A percentile compares a stretch with the other conserved stretches of the same genome.
These are phyloP conservation scores for Hymenoscyphus linearis DNA, from an alignment of 2,329 filamentous ascomycete genomes.

Conservation along the genomic window DNA sequence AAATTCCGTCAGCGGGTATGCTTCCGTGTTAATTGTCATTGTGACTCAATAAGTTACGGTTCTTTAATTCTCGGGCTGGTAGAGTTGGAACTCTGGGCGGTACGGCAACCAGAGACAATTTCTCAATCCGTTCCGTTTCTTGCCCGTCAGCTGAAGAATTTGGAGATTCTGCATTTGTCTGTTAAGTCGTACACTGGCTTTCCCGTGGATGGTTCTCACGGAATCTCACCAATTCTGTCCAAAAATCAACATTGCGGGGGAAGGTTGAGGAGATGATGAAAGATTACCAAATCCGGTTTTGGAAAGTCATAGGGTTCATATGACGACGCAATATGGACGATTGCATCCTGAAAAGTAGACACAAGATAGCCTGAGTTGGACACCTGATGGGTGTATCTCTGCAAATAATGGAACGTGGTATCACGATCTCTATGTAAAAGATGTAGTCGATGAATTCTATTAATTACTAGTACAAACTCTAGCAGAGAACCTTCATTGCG, in stretches of 20 bases:
- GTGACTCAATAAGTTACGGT: background rate
- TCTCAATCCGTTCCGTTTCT: background rate
- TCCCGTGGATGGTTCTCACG: too few species aligned
- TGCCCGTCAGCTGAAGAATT: background rate
- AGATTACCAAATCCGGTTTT: background rate
- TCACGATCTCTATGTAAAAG: too few species aligned
- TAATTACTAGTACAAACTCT: too few species aligned
- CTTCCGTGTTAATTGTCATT: background rate
- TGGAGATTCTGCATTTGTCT: background rate
- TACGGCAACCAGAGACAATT: background rate
- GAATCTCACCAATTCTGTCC: background rate
- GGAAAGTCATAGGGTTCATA: background rate
- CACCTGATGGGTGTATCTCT: too few species aligned
- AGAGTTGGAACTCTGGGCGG: background rate
- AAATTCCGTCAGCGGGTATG: background rate
- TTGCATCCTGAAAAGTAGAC: background rate
- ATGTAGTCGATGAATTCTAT: too few species aligned
- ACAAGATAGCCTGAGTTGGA: too few species aligned
- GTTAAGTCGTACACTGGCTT: background rate
- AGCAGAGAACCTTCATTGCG: too few species aligned
- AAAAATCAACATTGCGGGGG: background rate
- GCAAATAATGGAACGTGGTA: too few species aligned
- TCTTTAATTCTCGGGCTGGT: background rate
- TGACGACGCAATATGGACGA: background rate
- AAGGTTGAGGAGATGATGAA: background rate